Base-by-base conservation (phyloP, 2,329 filamentous ascomycete genomes). In the Aspergillus sergii region DNA sequence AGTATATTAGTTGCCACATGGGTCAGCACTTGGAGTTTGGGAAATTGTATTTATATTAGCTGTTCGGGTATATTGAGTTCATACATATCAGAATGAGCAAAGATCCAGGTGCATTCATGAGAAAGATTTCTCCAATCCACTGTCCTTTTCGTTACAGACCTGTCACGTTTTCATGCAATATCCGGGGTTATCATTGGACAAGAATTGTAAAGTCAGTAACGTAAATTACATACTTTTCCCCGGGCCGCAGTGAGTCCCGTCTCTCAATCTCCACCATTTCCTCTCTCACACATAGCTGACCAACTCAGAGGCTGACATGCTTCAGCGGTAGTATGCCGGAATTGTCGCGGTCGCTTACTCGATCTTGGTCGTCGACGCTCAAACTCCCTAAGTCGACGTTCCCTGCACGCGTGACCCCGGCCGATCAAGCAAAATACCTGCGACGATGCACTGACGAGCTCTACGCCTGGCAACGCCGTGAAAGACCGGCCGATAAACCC, bases 381-480 rank as follows among this genome's bases (percentile, higher is more conserved):
- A 89, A 86, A 79, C 84, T 95, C 71, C 92, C 92, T 64, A 89
- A 88, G 73, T 91, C 91, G 56, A 86, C 83, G 51, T 92, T 94
- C 71, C 90, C 89, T 32, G 76, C 81, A 12, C 80, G 81, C 46
- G 80, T 82, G 43, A 72, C 78, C 32, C 74, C 76, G 26, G 73
- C 77, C 64, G 82, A 85, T 67, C 81, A 81, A 66, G 71, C 78
- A 21, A 81, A 81, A 76, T 84, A 95, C 79, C 85, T 96, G 54
- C 84, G 87, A 73, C 84, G 87, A 86, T 95, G 91, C 79, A 90
- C 93, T 78, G 92, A 97, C 81, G 89, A 94, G 58, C 85, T 97
- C 16, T 99, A 98, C 81, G 82, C 86, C 73, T 97, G 94, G 94
- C 95, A 99, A 82, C 83, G 84, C 66, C 75, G 69, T 66, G 70